Conservation (phyloP, 345 rosid species). For the Laguncularia racemosa region DNA sequence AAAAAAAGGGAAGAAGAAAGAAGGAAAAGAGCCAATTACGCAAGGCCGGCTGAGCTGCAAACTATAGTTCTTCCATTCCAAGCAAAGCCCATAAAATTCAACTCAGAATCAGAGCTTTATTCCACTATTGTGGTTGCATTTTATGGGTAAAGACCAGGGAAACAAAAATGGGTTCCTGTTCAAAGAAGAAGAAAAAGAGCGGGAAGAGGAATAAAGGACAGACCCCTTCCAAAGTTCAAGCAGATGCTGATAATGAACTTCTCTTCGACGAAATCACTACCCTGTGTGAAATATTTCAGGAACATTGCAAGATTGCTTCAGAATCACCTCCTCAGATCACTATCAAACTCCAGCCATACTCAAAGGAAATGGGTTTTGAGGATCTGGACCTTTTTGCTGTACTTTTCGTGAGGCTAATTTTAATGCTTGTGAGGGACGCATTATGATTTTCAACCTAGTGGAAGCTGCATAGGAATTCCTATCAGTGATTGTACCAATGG, state of each 20-base stretch:
- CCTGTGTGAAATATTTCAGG: conserved; percentile 87
- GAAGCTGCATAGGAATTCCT: conserved; percentile 98
- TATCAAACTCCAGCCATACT: conserved; percentile 88
- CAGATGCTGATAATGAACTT: conserved; percentile 62
- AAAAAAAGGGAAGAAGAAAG: too few relatives aligned
- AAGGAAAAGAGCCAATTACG: too few relatives aligned
- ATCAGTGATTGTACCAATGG: conserved; percentile 60
- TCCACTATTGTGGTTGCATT: too few relatives aligned
- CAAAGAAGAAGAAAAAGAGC: conserved; percentile 74
- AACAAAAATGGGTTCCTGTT: conserved; percentile 44
- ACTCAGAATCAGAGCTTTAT: too few relatives aligned
- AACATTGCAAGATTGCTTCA: conserved; percentile 65
- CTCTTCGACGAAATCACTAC: conserved; percentile 92
- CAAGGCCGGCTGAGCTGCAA: too few relatives aligned
- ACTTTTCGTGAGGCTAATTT: conserved; percentile 73
- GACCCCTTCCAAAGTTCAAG: conserved; percentile 55
- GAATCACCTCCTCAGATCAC: conserved; percentile 53
- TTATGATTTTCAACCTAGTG: conserved; percentile 92
- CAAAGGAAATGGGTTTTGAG: conserved; percentile 84
- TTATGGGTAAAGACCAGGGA: too few relatives aligned
- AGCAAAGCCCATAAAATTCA: too few relatives aligned
- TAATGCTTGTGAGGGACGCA: conserved; percentile 90
- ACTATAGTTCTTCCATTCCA: too few relatives aligned
- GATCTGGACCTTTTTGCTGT: conserved; percentile 75
- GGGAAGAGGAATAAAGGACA: conserved; percentile 61